A percentile compares a stretch with the other conserved stretches of the same genome.
These are phyloP conservation scores for Yamadazyma jaroonii DNA, from an alignment of 1,139 yeast species.

Conservation along the genomic window DNA sequence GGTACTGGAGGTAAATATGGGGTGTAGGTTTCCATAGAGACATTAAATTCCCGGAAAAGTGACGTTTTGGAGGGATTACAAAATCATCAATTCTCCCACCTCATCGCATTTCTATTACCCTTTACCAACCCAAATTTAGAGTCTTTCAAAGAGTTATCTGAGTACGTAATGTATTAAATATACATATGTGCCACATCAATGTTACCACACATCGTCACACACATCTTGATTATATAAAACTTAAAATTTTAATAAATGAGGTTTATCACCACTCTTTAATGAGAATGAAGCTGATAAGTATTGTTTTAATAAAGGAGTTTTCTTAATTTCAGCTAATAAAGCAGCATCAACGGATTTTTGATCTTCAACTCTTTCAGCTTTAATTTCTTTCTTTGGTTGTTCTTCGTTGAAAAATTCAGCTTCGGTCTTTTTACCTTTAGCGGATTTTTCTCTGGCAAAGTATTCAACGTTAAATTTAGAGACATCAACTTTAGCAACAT, in stretches of 20 bases:
- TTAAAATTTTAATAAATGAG: constrained; percentile 98
- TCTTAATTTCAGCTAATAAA: constrained; percentile 90
- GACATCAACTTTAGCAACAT: constrained; percentile 77
- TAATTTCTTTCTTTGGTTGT: constrained; percentile 81
- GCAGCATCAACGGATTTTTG: constrained; percentile 97
- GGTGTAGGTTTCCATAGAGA: too few species aligned
- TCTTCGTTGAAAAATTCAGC: constrained; percentile 93
- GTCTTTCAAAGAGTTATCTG: too few species aligned
- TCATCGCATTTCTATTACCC: too few species aligned
- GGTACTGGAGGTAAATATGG: too few species aligned
- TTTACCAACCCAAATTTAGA: too few species aligned
- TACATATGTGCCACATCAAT: too few species aligned
- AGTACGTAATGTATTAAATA: not conserved
- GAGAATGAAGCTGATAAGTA: constrained; percentile 97
- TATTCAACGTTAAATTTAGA: constrained; percentile 93
- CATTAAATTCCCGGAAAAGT: too few species aligned
- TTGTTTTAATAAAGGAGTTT: constrained; percentile 97
- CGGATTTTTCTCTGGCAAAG: constrained; percentile 94
- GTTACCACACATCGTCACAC: too few species aligned
- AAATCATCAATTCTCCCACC: too few species aligned
- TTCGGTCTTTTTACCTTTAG: constrained; percentile 79
- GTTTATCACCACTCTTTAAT: constrained; percentile 98
- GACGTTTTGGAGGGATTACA: too few species aligned
- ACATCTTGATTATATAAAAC: constrained; percentile 4
- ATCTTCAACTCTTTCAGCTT: constrained; percentile 96